phyloP scores from a whole-genome alignment of 371 early-diverging fungal species.

The Phascolomyces articulosus region DNA sequence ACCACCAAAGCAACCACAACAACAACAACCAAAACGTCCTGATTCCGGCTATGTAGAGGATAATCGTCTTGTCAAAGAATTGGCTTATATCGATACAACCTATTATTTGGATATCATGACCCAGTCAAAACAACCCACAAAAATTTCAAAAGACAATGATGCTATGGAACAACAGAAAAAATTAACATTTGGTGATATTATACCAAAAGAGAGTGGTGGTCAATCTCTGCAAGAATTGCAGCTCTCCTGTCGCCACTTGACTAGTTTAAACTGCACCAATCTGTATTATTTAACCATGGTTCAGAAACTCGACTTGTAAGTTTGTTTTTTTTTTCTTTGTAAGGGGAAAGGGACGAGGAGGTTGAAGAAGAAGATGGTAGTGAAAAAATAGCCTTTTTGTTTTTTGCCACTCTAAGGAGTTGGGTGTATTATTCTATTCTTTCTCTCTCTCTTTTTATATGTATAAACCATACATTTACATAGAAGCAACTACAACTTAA shows the following conservation, averaged over 20 bases:
- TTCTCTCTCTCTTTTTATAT: not conserved
- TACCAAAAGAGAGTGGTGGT: not conserved
- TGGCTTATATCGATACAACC: conserved; percentile 43
- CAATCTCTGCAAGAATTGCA: not conserved
- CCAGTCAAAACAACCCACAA: not conserved
- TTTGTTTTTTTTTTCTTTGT: too few species aligned
- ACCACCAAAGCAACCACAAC: too few species aligned
- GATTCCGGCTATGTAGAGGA: conserved; percentile 12
- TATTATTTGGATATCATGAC: conserved; percentile 28
- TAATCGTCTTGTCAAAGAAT: conserved; percentile 27
- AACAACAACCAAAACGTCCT: not conserved
- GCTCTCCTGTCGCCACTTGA: conserved; percentile 2
- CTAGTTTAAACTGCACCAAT: conserved; percentile 15
- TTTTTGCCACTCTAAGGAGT: conserved; percentile 7
- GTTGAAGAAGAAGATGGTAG: not conserved
- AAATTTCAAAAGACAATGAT: not conserved
- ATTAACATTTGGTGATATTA: conserved; percentile 12
- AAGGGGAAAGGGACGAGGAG: not conserved
- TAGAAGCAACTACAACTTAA: too few species aligned
- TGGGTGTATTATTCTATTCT: too few species aligned
- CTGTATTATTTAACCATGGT: conserved; percentile 10
- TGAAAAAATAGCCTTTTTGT: not conserved
- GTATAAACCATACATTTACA: too few species aligned
- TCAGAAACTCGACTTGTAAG: conserved; percentile 16
- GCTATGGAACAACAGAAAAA: conserved; percentile 6